Evolutionary conservation across 805 yeast genomes (phyloP).

Genomic region (Aciculoconidium aculeatum): DNA sequence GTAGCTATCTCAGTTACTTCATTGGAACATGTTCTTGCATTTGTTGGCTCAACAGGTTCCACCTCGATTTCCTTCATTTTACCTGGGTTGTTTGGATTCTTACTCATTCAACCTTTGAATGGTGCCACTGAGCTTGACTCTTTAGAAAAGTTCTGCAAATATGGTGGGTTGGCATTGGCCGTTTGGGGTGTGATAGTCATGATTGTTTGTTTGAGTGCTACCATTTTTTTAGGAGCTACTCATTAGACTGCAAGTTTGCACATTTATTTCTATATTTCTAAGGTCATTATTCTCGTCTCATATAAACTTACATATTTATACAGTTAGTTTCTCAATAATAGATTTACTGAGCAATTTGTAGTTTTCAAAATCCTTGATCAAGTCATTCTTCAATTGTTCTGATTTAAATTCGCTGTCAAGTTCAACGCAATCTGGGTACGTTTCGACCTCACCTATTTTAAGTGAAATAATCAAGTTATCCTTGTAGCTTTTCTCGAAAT

Average conservation of each 20-base stretch:
- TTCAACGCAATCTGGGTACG: too few relatives aligned
- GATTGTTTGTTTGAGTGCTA: constrained; percentile 49
- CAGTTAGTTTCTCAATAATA: too few relatives aligned
- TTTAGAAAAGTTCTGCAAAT: constrained; percentile 28
- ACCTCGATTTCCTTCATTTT: constrained; percentile 71
- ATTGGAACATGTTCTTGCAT: constrained; percentile 61
- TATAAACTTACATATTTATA: too few relatives aligned
- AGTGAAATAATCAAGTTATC: too few relatives aligned
- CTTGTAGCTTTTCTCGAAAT: constrained; percentile 12
- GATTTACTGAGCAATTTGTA: constrained; percentile 1
- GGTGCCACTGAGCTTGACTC: constrained; percentile 20
- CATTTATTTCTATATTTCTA: constrained; percentile 2
- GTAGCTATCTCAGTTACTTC: constrained; percentile 57
- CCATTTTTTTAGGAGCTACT: constrained; percentile 37
- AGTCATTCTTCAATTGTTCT: constrained; percentile 2
- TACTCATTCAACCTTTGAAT: constrained; percentile 38
- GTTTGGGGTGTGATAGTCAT: constrained; percentile 52
- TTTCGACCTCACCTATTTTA: too few relatives aligned
- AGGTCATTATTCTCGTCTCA: constrained; percentile 2
- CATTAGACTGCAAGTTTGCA: constrained; percentile 19
- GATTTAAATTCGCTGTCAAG: too few relatives aligned
- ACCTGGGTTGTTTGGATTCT: constrained; percentile 73
- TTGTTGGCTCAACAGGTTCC: constrained; percentile 82
- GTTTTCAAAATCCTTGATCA: constrained; percentile 3
- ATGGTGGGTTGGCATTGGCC: constrained; percentile 38